These are phyloP conservation scores for Dictyostelium capitatum DNA, from an alignment of 78 protist species.

Conservation along the genomic window DNA sequence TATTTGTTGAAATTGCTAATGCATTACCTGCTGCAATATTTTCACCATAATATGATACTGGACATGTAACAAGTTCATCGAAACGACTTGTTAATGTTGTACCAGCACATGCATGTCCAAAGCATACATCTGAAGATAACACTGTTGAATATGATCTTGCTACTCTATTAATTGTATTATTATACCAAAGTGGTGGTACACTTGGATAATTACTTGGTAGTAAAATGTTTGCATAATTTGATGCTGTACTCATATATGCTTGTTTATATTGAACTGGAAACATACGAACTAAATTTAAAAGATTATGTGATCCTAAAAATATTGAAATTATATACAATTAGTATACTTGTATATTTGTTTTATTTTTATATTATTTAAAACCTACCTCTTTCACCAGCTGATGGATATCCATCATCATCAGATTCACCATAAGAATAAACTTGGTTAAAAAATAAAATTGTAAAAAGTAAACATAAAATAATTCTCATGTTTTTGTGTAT, in stretches of 20 bases:
- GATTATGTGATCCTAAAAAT: not conserved
- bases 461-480: not conserved
- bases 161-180: not conserved
- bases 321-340: no score
- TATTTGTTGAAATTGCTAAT: not conserved
- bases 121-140: not conserved
- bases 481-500: not conserved
- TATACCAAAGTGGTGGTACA: slow-evolving; percentile 3
- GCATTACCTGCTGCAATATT: not conserved
- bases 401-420: slow-evolving; percentile 9
- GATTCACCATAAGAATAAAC: slow-evolving; percentile 20
- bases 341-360: no score
- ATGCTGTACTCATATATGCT: not conserved
- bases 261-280: slow-evolving; percentile 4
- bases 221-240: not conserved
- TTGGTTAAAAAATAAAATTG: not conserved
- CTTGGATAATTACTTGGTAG: not conserved
- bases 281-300: not conserved
- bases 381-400: not conserved
- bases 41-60: not conserved
- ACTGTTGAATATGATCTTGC: slow-evolving; percentile 9
- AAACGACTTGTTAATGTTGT: not conserved
- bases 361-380: no score
- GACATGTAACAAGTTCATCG: not conserved
- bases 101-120: not conserved